Evolutionary conservation across 2,329 filamentous ascomycete genomes (phyloP), one percentile per base, ranked within the genome.

Genomic region (Aspergillus hiratsukae): DNA sequence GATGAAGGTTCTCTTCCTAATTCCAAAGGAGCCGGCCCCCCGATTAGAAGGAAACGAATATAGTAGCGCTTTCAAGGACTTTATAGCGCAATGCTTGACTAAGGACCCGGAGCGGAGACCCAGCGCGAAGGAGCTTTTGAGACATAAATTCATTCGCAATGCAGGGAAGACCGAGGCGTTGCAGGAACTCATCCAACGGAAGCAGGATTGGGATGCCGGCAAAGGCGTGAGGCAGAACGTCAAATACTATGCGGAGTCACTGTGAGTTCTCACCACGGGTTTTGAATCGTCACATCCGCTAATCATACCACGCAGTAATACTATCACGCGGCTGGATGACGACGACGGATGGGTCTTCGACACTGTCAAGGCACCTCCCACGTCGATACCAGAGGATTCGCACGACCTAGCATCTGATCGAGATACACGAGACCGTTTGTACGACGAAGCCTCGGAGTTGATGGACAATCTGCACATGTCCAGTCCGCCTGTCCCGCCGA

Each of bases 341-440:
- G 81, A 89, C 17, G 91, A 96, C 61, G 92, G 90, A 61, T 97
- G 93, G 93, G 88, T 96, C 2, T 97, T 97, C 70, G 93, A 97
- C 68, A 97, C 93, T 0, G 86, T 97, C 69, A 94, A 90, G 72
- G 82, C 84, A 10, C 74, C 80, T 7, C 90, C 89, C 0, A 74
- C 78, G 59, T 79, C 87, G 31, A 81, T 78, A 3, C 80, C 84
- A 3, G 83, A 78, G 56, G 78, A 83, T 64, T 84, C 81, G 72
- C 58, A 72, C 58, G 25, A 68, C 57, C 60, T 81, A 76, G 65
- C 75, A 76, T 55, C 72, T 77, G 57, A 82, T 41, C 74, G 78
- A 0, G 75, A 65, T 8, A 52, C 62, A 4, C 58, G 72, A 43
- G 68, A 72, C 56, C 63, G 69, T 54, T 58, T 72, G 5, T 70